Evolutionary conservation across 2,329 filamentous ascomycete genomes (phyloP).

Genomic region (Sarocladiaceae sp.): DNA sequence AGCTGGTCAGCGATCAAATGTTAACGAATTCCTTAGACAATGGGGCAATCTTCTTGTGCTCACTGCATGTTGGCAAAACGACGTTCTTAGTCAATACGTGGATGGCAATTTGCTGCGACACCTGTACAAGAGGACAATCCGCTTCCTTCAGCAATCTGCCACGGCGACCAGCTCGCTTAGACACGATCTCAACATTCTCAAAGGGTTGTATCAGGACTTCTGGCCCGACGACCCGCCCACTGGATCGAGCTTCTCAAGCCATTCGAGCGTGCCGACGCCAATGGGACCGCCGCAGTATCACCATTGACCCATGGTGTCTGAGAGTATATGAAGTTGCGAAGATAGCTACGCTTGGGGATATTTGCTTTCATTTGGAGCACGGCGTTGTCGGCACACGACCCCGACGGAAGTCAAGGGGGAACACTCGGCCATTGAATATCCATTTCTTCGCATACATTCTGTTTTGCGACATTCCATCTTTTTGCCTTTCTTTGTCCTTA

Average conservation of each 20-base stretch:
- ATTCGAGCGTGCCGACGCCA: constrained; percentile 22
- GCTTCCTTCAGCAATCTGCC: constrained; percentile 63
- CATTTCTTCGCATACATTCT: too few species aligned
- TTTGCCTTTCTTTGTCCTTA: too few species aligned
- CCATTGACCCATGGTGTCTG: too few species aligned
- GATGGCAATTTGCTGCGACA: constrained; percentile 45
- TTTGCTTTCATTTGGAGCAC: neutral
- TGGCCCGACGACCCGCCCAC: constrained; percentile 25
- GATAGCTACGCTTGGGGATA: too few species aligned
- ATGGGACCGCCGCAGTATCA: constrained; percentile 8
- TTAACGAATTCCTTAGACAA: constrained; percentile 55
- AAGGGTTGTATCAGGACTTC: constrained; percentile 44
- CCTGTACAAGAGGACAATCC: constrained; percentile 68
- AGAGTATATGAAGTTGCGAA: too few species aligned
- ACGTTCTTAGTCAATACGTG: constrained; percentile 52
- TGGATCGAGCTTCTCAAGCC: constrained; percentile 38
- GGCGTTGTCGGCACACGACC: constrained; percentile 2
- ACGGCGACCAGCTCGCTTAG: constrained; percentile 69
- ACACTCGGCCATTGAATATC: too few species aligned
- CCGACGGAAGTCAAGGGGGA: neutral
- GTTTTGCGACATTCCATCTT: too few species aligned
- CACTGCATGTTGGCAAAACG: constrained; percentile 69
- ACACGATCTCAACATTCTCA: constrained; percentile 69
- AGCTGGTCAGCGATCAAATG: neutral
- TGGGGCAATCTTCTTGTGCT: constrained; percentile 95